Conservation (phyloP, 2,329 filamentous ascomycete genomes). For the Ophiostoma piceae region DNA sequence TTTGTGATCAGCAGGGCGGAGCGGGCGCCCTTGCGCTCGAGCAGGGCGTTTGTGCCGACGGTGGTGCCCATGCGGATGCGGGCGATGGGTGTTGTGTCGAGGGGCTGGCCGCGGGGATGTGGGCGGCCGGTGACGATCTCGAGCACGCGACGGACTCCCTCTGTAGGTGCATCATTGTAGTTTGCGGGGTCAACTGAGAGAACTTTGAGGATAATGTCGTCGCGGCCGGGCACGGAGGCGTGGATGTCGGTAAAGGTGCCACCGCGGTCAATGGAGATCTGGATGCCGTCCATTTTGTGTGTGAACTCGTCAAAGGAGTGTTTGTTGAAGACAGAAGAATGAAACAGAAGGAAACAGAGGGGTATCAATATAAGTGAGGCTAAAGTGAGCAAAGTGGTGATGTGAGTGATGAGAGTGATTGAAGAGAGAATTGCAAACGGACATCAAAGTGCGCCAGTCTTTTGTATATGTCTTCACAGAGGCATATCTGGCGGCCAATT, state of each 20-base stretch:
- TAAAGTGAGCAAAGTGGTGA: neutral
- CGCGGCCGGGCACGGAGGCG: conserved; percentile 33
- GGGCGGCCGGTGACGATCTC: conserved; percentile 40
- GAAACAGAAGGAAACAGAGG: too few species aligned
- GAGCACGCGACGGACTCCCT: conserved; percentile 55
- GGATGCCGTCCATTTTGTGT: conserved; percentile 5
- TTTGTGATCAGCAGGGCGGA: conserved; percentile 85
- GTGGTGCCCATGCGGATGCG: conserved; percentile 78
- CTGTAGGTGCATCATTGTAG: conserved; percentile 64
- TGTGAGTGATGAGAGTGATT: too few species aligned
- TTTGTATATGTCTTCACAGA: neutral
- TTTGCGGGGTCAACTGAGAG: conserved; percentile 63
- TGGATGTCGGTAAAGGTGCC: conserved; percentile 29
- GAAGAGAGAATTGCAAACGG: neutral
- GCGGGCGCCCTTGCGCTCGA: conserved; percentile 84
- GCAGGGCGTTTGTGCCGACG: conserved; percentile 83
- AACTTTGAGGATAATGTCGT: conserved; percentile 49
- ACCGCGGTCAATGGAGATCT: conserved; percentile 23
- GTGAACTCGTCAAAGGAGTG: too few species aligned
- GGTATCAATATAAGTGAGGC: conserved; percentile 9
- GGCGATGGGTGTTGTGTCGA: conserved; percentile 32
- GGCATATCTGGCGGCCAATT: neutral
- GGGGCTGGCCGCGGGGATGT: conserved; percentile 55
- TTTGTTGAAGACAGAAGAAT: neutral
- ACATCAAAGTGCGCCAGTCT: neutral